Evolutionary conservation across 2,329 filamentous ascomycete genomes (phyloP), one percentile per base, ranked within the genome.

Genomic region (Phoma sp.): DNA sequence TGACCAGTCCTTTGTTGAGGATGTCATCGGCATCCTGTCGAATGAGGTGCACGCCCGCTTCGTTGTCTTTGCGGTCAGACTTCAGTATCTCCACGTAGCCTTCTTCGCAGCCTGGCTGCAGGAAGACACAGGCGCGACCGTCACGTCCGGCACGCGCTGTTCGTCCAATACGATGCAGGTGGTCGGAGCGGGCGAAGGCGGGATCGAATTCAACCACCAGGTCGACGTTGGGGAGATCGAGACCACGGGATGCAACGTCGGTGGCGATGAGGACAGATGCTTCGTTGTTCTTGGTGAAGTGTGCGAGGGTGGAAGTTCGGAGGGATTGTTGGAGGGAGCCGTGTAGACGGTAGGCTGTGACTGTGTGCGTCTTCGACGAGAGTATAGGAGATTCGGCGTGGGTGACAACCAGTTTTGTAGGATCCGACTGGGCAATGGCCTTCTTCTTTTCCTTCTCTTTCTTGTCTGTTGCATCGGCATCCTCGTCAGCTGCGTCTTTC

Each of bases 131-230:
- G 0, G 95, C 92, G 51, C 93, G 88, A 25, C 95, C 95, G 10
- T 94, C 85, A 6, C 91, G 89, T 15, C 95, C 95, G 1, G 96
- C 91, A 81, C 95, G 91, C 3, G 95, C 95, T 10, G 95, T 99
- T 74, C 95, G 90, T 50, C 95, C 95, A 51, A 98, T 91, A 51
- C 95, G 89, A 78, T 99, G 95, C 7, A 97, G 84, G 74, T 99
- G 95, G 74, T 99, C 95, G 57, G 93, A 90, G 22, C 92, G 88
- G 71, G 90, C 92, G 77, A 98, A 98, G 2, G 95, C 91, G 0
- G 95, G 93, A 71, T 99, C 95, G 72, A 96, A 98, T 74, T 99
- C 95, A 52, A 99, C 85, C 44, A 99, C 92, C 19, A 97, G 83
- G 73, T 99, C 95, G 46, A 99, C 91, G 45, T 95, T 94, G 0